Evolutionary conservation across 306 rosid genomes (phyloP).

Genomic region (Ormosia semicastrata): DNA sequence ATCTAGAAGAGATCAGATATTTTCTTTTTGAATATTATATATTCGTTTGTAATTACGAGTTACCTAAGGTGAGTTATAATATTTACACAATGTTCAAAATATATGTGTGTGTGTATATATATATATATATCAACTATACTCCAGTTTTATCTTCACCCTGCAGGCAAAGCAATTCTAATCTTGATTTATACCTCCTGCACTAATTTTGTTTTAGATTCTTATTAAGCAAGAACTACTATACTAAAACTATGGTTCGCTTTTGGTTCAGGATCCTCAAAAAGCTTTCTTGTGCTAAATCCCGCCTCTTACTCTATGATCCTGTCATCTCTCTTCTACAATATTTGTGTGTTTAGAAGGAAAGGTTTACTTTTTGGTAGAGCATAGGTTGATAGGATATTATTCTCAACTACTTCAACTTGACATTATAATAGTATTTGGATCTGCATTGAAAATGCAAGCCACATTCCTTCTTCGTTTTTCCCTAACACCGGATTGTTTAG

Average conservation of each 20-base stretch:
- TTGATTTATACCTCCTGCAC: background rate
- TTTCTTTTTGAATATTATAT: background rate
- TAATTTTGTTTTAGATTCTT: background rate
- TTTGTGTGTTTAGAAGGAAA: background rate
- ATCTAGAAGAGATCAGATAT: slow-evolving; percentile 32
- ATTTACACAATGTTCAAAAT: slow-evolving; percentile 24
- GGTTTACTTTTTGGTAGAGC: slow-evolving; percentile 16
- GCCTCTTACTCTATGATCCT: background rate
- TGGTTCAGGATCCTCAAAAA: slow-evolving; percentile 1
- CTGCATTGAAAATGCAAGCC: slow-evolving; percentile 76
- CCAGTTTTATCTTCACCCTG: background rate
- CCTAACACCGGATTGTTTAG: background rate
- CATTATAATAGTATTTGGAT: slow-evolving; percentile 40
- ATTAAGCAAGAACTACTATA: background rate
- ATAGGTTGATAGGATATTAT: slow-evolving; percentile 31
- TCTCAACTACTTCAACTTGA: slow-evolving; percentile 21
- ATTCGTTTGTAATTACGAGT: slow-evolving; percentile 42
- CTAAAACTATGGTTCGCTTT: background rate
- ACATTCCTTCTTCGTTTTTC: slow-evolving; percentile 45
- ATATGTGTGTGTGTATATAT: background rate
- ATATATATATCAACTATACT: slow-evolving; percentile 7
- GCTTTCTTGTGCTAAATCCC: slow-evolving; percentile 14
- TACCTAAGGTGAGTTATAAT: slow-evolving; percentile 26
- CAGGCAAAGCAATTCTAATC: background rate
- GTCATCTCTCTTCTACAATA: background rate